Evolutionary conservation across 1,139 yeast genomes (phyloP), one percentile per base, ranked within the genome.

Genomic region (Ogataea hybrid): DNA sequence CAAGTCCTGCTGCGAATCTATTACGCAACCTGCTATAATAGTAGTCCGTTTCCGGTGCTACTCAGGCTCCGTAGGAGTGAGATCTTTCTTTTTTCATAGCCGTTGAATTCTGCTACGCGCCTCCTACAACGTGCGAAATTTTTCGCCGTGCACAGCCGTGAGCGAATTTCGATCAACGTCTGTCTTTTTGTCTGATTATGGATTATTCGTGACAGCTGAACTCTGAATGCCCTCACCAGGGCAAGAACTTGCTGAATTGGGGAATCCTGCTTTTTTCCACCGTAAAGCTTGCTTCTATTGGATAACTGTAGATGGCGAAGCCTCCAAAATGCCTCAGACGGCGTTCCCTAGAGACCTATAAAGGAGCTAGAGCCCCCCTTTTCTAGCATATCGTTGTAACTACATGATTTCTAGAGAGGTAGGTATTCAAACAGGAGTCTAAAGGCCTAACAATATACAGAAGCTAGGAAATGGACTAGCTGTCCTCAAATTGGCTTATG

Each of bases 51-150:
- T 6, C 6, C 8, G 7, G 6, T 18, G 20, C 20, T 7, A 18
- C 20, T 18, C 8, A 7, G 8, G 6, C 8, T 18, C 20, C 7
- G 6, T 17, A 17, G 8, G 20, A 18, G 6, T 18, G 20, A 6
- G 6, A 6, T 18, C 8, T 18, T 7, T 6, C 20, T 18, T 17
- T 6, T 17, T 18, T 18, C 7, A 17, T 18, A 18, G 20, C 8
- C 20, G 20, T 6, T 18, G 6, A 18, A 18, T 18, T 18, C 20
- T 23, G 27, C 11, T n/a, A n/a, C 27, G 27, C 27, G 11, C 8
- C 6, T 23, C 27, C 27, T 18, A 15, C 15, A 28, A 28, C 31
- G 31, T 73, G 75, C 3, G 68, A 63, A 20, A 68, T 53, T 15
- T 28, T 29, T 27, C n/a, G 22, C 23, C 7, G n/a, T 17, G 32